Evolutionary conservation across 1,284 basidiomycete species (phyloP).

Genomic region (Wolfiporia cocos): DNA sequence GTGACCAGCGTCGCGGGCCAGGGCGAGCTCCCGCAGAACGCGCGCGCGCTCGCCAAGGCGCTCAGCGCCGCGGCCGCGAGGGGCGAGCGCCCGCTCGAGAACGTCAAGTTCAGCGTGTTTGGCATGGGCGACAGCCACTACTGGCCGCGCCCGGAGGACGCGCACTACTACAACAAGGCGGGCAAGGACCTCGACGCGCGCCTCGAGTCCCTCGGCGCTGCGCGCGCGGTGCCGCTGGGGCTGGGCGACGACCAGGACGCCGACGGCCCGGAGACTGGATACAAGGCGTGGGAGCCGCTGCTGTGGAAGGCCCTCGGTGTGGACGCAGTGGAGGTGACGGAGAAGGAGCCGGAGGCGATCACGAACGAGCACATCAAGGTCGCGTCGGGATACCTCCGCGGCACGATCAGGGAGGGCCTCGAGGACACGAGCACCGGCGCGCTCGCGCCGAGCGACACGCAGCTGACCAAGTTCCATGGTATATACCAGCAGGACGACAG

Average conservation of each 20-base stretch:
- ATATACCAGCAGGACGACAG: slow-evolving; percentile 98
- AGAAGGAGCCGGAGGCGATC: slow-evolving; percentile 94
- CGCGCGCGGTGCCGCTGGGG: slow-evolving; percentile 70
- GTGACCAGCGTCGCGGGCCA: slow-evolving; percentile 98
- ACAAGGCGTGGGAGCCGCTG: slow-evolving; percentile 90
- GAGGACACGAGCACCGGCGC: slow-evolving; percentile 85
- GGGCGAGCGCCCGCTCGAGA: slow-evolving; percentile 49
- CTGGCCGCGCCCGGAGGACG: slow-evolving; percentile 96
- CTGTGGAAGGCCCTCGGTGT: slow-evolving; percentile 96
- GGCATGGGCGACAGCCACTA: slow-evolving; percentile 98
- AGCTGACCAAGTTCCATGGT: slow-evolving; percentile 99
- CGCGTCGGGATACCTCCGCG: slow-evolving; percentile 90
- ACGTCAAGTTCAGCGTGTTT: slow-evolving; percentile 81
- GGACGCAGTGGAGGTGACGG: slow-evolving; percentile 83
- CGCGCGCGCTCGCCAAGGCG: slow-evolving; percentile 85
- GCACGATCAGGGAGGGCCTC: slow-evolving; percentile 92
- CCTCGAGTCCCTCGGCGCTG: slow-evolving; percentile 71
- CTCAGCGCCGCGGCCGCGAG: slow-evolving; percentile 62
- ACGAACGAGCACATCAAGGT: slow-evolving; percentile 99
- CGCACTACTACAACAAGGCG: slow-evolving; percentile 97
- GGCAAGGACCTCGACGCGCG: slow-evolving; percentile 86
- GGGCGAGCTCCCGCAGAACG: slow-evolving; percentile 97
- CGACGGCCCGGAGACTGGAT: slow-evolving; percentile 94
- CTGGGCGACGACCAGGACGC: slow-evolving; percentile 98
- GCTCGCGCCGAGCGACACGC: slow-evolving; percentile 84